phyloP scores from a whole-genome alignment of 768 basidiomycete species.

The Termitomyces sp. region DNA sequence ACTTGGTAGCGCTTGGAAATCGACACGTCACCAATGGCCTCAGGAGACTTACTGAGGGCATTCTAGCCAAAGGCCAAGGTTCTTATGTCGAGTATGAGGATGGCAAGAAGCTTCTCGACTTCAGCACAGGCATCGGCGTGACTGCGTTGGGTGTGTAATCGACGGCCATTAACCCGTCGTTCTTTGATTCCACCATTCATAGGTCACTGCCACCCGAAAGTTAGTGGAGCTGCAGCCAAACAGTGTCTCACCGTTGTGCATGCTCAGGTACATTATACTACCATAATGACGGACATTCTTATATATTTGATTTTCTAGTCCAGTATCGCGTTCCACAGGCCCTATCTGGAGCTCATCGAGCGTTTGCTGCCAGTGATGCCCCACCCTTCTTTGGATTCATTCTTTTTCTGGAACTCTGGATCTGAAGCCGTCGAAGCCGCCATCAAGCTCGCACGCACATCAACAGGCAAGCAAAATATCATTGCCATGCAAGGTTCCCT shows the following conservation, averaged over 20 bases:
- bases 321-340: constrained; percentile 82
- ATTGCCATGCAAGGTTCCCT: constrained; percentile 80
- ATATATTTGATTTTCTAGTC: constrained; percentile 40
- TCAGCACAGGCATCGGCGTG: constrained; percentile 85
- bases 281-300: background rate
- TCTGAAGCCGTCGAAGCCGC: constrained; percentile 90
- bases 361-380: constrained; percentile 87
- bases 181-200: background rate
- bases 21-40: constrained; percentile 43
- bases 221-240: constrained; percentile 84
- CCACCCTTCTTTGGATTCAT: constrained; percentile 83
- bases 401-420: constrained; percentile 98
- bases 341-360: constrained; percentile 84
- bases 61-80: constrained; percentile 65
- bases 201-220: constrained; percentile 87
- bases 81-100: constrained; percentile 70
- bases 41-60: constrained; percentile 40
- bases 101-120: constrained; percentile 74
- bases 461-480: constrained; percentile 82
- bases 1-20: constrained; percentile 33
- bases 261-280: constrained; percentile 47
- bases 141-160: constrained; percentile 62
- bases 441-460: constrained; percentile 76
- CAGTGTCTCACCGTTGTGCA: constrained; percentile 82
- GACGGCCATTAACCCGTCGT: background rate